Evolutionary conservation across 306 rosid species (phyloP).

Genomic region (Castanospermum australe): DNA sequence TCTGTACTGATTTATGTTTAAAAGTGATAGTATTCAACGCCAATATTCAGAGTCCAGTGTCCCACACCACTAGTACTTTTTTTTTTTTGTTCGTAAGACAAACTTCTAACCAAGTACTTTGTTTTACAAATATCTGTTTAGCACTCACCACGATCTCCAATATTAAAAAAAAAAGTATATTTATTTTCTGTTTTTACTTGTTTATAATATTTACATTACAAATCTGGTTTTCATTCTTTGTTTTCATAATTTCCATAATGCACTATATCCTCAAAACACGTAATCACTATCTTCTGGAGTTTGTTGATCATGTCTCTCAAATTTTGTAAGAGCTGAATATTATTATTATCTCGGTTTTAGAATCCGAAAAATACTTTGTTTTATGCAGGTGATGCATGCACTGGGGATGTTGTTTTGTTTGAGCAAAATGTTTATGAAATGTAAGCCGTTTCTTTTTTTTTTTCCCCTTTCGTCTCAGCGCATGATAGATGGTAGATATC

Average conservation of each 20-base stretch:
- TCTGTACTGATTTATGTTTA: not conserved
- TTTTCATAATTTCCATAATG: not conserved
- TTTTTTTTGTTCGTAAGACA: not conserved
- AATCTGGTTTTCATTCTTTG: too few species aligned
- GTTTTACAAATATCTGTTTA: not conserved
- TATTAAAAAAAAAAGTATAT: not conserved
- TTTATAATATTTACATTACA: not conserved
- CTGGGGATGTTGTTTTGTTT: constrained; percentile 84
- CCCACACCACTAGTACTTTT: not conserved
- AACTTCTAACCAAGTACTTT: not conserved
- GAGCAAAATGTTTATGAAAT: constrained; percentile 88
- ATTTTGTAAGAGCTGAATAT: not conserved
- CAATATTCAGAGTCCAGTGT: not conserved
- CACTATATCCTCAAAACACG: not conserved
- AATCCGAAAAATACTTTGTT: constrained; percentile 7
- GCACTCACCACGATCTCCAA: not conserved
- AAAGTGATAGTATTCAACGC: not conserved
- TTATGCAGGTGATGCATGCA: constrained; percentile 92
- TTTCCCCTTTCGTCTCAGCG: not conserved
- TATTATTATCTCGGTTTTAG: not conserved
- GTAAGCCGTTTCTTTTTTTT: constrained; percentile 45
- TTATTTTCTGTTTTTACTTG: not conserved
- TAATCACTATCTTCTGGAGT: not conserved
- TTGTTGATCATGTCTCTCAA: not conserved
- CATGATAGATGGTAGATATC: not conserved